Evolutionary conservation across 2,329 filamentous ascomycete genomes (phyloP), one percentile per base, ranked within the genome.

Genomic region (Seiridium unicorne): DNA sequence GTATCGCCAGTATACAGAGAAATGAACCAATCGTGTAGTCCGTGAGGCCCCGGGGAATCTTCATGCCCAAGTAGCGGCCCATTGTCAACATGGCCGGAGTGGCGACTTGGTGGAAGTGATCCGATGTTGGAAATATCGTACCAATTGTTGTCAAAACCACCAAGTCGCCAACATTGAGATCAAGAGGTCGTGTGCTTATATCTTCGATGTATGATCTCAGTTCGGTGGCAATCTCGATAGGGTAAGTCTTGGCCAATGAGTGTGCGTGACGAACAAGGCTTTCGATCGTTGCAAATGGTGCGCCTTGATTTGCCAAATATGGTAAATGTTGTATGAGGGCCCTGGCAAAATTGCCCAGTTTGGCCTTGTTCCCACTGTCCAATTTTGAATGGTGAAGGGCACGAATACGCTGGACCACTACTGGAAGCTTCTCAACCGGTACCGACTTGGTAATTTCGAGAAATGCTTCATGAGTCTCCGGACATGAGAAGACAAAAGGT

Each of bases 91-190:
- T 90, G 0, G 94, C 90, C 2, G 95, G 95, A 1, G 95, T 99
- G 46, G 92, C 90, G 42, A 98, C 92, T 68, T 95, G 90, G 69
- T 99, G 95, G 75, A 98, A 99, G 76, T 98, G 93, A 75, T 99
- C 95, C 0, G 93, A 97, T 0, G 95, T 97, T 4, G 95, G 93
- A 70, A 96, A 99, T 57, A 96, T 90, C 2, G 87, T 88, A 46
- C 89, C 87, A 61, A 97, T 86, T 0, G 92, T 93, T 0, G 92
- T 93, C 42, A 99, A 78, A n/a, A 96, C 77, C 31, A 93, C 77
- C 26, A 99, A 77, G 69, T 99, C 93, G 18, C 92, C 91, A 66
- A 72, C 83, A 69, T 73, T 84, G 67, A 81, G 86, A 6, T 77
- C 73, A 42, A 87, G 73, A 4, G 83, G 78, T 42, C 85, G 78